Evolutionary conservation across 2,329 filamentous ascomycete genomes (phyloP).

Genomic region (Stachybotrys elegans): DNA sequence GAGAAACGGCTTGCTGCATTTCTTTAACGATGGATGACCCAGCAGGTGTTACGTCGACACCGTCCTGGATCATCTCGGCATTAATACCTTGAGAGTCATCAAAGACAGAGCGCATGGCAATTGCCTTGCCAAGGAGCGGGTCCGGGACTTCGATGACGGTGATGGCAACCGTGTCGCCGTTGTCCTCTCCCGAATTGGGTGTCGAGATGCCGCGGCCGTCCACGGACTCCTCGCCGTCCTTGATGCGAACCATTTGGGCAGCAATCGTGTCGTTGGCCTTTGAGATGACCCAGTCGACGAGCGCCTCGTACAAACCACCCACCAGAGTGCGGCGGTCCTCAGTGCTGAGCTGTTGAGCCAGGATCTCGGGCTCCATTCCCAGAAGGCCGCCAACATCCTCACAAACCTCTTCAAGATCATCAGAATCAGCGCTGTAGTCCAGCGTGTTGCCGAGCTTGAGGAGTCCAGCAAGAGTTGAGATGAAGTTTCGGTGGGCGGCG

Average conservation of each 20-base stretch:
- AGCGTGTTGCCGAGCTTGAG: slow-evolving; percentile 89
- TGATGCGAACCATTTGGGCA: slow-evolving; percentile 63
- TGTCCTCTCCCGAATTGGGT: slow-evolving; percentile 65
- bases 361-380: slow-evolving; percentile 78
- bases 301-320: slow-evolving; percentile 81
- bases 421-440: slow-evolving; percentile 78
- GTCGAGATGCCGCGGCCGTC: slow-evolving; percentile 59
- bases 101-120: slow-evolving; percentile 87
- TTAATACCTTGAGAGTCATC: slow-evolving; percentile 93
- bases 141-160: slow-evolving; percentile 83
- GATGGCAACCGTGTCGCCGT: slow-evolving; percentile 79
- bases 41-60: slow-evolving; percentile 66
- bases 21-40: slow-evolving; percentile 83
- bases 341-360: slow-evolving; percentile 73
- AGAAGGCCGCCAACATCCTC: slow-evolving; percentile 86
- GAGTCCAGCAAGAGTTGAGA: slow-evolving; percentile 79
- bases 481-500: slow-evolving; percentile 70
- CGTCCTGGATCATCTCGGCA: slow-evolving; percentile 94
- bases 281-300: slow-evolving; percentile 89
- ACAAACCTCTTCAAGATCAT: slow-evolving; percentile 78
- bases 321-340: slow-evolving; percentile 80
- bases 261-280: slow-evolving; percentile 85
- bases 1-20: slow-evolving; percentile 76
- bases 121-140: slow-evolving; percentile 74
- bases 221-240: slow-evolving; percentile 61